Conservation (phyloP, 2,329 filamentous ascomycete genomes). For the Colletotrichum chrysophilum region DNA sequence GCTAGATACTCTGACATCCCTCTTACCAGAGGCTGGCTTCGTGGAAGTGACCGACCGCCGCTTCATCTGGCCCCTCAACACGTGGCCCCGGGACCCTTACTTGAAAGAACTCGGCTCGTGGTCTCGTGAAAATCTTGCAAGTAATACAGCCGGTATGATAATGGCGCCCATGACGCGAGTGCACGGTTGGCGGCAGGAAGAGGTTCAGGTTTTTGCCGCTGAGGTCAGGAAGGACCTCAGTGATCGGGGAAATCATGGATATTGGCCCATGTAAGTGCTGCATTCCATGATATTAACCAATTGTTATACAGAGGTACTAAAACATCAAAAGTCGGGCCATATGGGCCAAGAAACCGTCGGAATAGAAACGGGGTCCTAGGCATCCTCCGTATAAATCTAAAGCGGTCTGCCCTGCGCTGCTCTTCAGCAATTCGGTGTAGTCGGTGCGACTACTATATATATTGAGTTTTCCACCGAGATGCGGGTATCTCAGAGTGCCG, state of each 20-base stretch:
- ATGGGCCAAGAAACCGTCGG: background rate
- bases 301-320: background rate
- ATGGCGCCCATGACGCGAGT: slow-evolving; percentile 41
- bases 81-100: slow-evolving; percentile 34
- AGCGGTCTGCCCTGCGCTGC: background rate
- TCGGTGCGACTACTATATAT: no score
- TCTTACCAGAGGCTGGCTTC: slow-evolving; percentile 26
- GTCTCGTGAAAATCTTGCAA: slow-evolving; percentile 32
- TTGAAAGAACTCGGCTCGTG: slow-evolving; percentile 32
- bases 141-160: slow-evolving; percentile 37
- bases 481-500: fast-evolving
- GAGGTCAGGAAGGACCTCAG: slow-evolving; percentile 26
- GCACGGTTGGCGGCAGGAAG: slow-evolving; percentile 37
- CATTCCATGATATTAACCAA: background rate
- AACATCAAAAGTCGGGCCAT: background rate
- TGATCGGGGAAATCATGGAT: background rate
- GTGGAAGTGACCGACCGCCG: slow-evolving; percentile 32
- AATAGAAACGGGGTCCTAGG: background rate
- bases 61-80: slow-evolving; percentile 34
- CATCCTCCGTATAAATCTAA: background rate
- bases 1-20: slow-evolving; percentile 20
- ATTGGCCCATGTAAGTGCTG: slow-evolving; percentile 7
- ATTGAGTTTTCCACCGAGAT: background rate
- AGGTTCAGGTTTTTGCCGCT: slow-evolving; percentile 28
- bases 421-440: background rate